Evolutionary conservation across 108 stramenopile genomes (phyloP).

Genomic region (Chaetoceros tenuissimus): DNA sequence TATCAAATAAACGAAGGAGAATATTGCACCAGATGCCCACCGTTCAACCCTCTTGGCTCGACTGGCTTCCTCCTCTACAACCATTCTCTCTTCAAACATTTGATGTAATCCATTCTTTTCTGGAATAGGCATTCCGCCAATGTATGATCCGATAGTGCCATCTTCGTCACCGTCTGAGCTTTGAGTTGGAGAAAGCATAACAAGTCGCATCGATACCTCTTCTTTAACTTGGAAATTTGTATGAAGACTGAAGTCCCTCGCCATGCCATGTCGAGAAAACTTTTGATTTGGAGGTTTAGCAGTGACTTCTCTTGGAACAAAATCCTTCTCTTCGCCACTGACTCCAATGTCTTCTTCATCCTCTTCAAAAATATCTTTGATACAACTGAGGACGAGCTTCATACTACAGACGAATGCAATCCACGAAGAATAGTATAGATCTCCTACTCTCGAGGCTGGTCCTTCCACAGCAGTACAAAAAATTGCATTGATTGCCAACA

Average conservation of each 20-base stretch:
- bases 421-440: constrained; percentile 43
- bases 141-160: background rate
- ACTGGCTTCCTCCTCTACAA: background rate
- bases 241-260: background rate
- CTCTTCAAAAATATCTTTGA: constrained; percentile 33
- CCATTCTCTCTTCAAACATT: background rate
- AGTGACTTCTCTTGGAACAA: background rate
- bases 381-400: constrained; percentile 32
- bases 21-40: background rate
- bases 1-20: background rate
- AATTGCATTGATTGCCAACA: constrained; percentile 30
- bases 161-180: background rate
- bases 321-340: background rate
- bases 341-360: constrained; percentile 5
- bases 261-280: background rate
- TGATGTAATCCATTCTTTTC: background rate
- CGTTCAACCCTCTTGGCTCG: background rate
- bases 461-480: constrained; percentile 35
- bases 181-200: background rate
- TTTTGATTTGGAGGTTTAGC: background rate
- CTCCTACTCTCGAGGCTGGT: constrained; percentile 39
- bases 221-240: background rate
- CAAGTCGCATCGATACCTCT: background rate
- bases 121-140: background rate
- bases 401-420: constrained; percentile 26